These are phyloP conservation scores for Cymodocea nodosa DNA, from an alignment of 116 monocot genomes.

Conservation along the genomic window DNA sequence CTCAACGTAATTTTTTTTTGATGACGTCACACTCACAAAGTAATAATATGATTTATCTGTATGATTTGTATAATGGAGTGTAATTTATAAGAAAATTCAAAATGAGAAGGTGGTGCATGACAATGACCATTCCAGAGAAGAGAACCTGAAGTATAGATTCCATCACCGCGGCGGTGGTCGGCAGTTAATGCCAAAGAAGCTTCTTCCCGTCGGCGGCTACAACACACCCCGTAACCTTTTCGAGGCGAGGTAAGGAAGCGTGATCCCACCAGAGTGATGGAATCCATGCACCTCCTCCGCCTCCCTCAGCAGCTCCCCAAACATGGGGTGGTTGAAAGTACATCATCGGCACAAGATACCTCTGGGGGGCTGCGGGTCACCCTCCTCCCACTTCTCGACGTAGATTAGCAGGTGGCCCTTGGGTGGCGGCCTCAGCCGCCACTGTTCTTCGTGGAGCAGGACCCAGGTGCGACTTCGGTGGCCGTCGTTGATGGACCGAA, in stretches of 20 bases:
- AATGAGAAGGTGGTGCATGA: no score
- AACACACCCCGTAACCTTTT: constrained; percentile 16
- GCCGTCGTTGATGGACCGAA: background rate
- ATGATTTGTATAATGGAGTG: no score
- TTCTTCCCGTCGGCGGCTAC: constrained; percentile 6
- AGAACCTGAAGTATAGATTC: no score
- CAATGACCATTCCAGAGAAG: no score
- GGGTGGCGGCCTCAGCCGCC: constrained; percentile 3
- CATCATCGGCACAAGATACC: constrained; percentile 27
- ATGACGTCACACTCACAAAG: no score
- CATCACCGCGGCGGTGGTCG: background rate
- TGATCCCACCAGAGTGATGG: constrained; percentile 33
- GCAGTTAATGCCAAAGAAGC: background rate
- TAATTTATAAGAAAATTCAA: no score
- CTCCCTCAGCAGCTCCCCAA: constrained; percentile 33
- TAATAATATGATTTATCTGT: no score
- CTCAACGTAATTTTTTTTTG: no score
- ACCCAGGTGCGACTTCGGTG: background rate
- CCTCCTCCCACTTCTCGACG: constrained; percentile 11
- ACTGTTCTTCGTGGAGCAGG: background rate
- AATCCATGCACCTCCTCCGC: constrained; percentile 34
- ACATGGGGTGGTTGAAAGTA: constrained; percentile 49
- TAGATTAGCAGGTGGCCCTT: constrained; percentile 35
- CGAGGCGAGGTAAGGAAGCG: constrained; percentile 34
- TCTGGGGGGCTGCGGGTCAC: background rate